These are phyloP conservation scores for Boletus tomentosulus DNA, from an alignment of 768 basidiomycete species.

Conservation along the genomic window DNA sequence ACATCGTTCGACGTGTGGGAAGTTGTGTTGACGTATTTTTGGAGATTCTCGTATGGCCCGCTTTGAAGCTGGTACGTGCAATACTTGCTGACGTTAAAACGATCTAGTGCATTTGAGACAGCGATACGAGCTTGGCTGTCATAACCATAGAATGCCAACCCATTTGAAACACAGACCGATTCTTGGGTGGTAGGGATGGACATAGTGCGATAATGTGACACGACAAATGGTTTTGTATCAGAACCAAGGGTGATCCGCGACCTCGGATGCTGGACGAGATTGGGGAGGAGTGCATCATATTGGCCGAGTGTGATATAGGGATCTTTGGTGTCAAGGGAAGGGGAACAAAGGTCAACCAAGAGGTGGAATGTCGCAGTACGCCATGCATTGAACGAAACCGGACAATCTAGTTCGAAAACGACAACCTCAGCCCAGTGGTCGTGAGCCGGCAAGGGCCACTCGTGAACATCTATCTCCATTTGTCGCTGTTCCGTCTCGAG, in stretches of 20 bases:
- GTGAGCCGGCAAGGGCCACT: no score
- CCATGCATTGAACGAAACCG: no score
- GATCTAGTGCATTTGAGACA: no score
- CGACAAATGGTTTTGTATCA: slow-evolving; percentile 16
- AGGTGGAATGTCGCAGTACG: no score
- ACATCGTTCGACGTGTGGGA: slow-evolving; percentile 41
- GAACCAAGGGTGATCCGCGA: slow-evolving; percentile 10
- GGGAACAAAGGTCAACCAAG: background rate
- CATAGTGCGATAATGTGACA: slow-evolving; percentile 11
- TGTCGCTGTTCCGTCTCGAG: no score
- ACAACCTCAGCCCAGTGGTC: no score
- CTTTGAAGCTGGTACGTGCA: slow-evolving; percentile 34
- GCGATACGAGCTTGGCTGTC: no score
- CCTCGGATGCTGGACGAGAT: background rate
- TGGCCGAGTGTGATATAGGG: slow-evolving; percentile 10
- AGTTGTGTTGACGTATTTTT: slow-evolving; percentile 34
- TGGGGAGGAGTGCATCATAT: slow-evolving; percentile 10
- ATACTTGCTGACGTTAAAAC: background rate
- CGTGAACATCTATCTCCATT: no score
- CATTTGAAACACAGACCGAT: slow-evolving; percentile 32
- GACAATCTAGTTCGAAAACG: no score
- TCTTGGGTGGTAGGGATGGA: slow-evolving; percentile 9
- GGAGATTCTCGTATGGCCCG: slow-evolving; percentile 32
- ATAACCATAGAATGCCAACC: slow-evolving; percentile 10
- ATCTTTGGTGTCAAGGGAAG: background rate